Evolutionary conservation across 805 yeast species (phyloP).

Genomic region (Pichia manshurica): DNA sequence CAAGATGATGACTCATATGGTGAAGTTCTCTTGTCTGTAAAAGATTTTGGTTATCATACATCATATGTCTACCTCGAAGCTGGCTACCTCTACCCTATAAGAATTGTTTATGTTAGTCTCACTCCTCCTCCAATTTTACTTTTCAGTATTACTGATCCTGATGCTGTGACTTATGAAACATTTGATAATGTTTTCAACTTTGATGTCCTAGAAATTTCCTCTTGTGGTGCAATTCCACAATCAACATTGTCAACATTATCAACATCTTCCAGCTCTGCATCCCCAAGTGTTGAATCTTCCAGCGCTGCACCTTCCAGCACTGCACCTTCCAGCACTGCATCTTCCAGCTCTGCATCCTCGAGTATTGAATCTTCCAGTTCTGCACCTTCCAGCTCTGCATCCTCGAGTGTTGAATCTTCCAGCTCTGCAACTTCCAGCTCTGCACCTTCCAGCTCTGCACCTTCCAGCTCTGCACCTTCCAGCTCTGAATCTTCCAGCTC

Average conservation of each 20-base stretch:
- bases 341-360: too few relatives aligned
- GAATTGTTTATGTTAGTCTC: background rate
- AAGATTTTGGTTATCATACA: background rate
- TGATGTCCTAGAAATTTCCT: background rate
- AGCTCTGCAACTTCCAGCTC: too few relatives aligned
- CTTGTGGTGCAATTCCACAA: background rate
- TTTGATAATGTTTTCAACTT: background rate
- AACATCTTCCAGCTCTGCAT: too few relatives aligned
- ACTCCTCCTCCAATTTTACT: background rate
- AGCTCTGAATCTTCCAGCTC: too few relatives aligned
- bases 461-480: too few relatives aligned
- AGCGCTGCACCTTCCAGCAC: too few relatives aligned
- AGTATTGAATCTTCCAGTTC: too few relatives aligned
- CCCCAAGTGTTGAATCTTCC: too few relatives aligned
- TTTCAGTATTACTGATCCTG: background rate
- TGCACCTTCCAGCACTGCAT: too few relatives aligned
- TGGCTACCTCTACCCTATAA: background rate
- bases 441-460: too few relatives aligned
- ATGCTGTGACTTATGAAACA: background rate
- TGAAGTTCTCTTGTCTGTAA: background rate
- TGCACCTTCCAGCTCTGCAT: too few relatives aligned
- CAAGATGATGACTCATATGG: background rate
- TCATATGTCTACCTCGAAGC: background rate
- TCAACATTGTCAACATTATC: background rate
- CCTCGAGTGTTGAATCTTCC: too few relatives aligned